Percentiles rank a stretch among this genome's conserved stretches.
phyloP scores from a whole-genome alignment of 2,329 filamentous ascomycete species.

The Fusarium marasasianum region DNA sequence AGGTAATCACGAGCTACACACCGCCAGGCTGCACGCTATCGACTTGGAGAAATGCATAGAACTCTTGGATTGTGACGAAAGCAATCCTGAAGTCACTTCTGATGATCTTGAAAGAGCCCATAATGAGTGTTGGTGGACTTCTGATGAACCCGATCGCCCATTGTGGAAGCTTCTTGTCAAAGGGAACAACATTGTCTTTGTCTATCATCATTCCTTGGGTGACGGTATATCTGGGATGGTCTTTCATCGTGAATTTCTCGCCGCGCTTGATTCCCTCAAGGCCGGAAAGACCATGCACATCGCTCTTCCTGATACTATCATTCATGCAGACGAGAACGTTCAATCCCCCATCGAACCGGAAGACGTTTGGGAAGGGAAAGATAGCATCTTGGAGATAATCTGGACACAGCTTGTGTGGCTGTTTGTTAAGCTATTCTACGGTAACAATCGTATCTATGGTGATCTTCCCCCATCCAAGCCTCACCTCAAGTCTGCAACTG shows the following conservation, averaged over 20 bases:
- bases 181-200: slow-evolving; percentile 18
- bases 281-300: accelerated
- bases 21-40: slow-evolving; percentile 19
- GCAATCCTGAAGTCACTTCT: background rate
- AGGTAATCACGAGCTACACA: background rate
- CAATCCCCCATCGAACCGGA: background rate
- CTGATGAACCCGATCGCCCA: slow-evolving; percentile 12
- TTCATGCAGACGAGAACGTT: background rate
- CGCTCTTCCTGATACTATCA: background rate
- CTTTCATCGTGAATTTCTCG: slow-evolving; percentile 25
- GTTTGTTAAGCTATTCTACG: background rate
- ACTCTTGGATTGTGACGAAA: background rate
- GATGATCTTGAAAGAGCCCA: slow-evolving; percentile 18
- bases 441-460: background rate
- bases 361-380: background rate
- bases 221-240: slow-evolving; percentile 22
- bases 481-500: background rate
- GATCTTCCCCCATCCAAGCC: background rate
- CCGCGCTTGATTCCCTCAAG: background rate
- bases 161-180: slow-evolving; percentile 30
- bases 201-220: slow-evolving; percentile 30
- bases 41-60: slow-evolving; percentile 28
- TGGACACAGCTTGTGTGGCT: background rate
- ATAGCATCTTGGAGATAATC: background rate
- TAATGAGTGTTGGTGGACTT: slow-evolving; percentile 27